These are phyloP conservation scores for Phaeosphaeriaceae sp. DNA, from an alignment of 2,329 filamentous ascomycete species.

Conservation along the genomic window DNA sequence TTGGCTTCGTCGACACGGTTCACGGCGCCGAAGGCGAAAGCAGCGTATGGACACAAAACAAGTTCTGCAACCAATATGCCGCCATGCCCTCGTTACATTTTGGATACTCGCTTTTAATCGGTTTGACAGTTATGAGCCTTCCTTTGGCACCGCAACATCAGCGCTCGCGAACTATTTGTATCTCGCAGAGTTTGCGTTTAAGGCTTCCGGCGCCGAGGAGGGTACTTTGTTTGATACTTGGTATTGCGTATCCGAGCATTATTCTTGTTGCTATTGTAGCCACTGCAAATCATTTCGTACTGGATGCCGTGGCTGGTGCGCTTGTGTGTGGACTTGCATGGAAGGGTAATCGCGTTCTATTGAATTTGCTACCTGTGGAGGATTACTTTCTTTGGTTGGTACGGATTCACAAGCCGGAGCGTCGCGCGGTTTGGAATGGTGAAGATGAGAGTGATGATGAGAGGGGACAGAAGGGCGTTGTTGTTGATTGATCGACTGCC, in stretches of 20 bases:
- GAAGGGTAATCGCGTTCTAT: conserved; percentile 60
- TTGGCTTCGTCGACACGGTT: conserved; percentile 65
- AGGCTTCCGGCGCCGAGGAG: conserved; percentile 59
- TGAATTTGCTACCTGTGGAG: conserved; percentile 70
- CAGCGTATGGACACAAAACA: conserved; percentile 75
- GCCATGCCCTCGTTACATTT: conserved; percentile 80
- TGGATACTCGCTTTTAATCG: conserved; percentile 75
- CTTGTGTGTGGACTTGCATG: conserved; percentile 70
- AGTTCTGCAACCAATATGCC: conserved; percentile 78
- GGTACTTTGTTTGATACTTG: conserved; percentile 56
- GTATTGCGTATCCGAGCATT: conserved; percentile 67
- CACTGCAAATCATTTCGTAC: conserved; percentile 74
- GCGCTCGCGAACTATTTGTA: conserved; percentile 46
- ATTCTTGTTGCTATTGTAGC: conserved; percentile 73
- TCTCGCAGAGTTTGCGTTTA: conserved; percentile 39
- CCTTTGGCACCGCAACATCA: conserved; percentile 64
- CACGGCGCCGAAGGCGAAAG: conserved; percentile 64
- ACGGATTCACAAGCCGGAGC: conserved; percentile 68
- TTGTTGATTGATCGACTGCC: conserved; percentile 21
- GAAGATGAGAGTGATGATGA: conserved; percentile 29
- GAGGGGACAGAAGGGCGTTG: conserved; percentile 21
- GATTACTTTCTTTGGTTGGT: conserved; percentile 71
- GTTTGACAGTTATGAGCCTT: conserved; percentile 70
- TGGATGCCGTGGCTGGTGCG: conserved; percentile 73
- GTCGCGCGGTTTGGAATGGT: conserved; percentile 22